Conservation (phyloP, 768 basidiomycete genomes). For the Nidularia pulvinata region DNA sequence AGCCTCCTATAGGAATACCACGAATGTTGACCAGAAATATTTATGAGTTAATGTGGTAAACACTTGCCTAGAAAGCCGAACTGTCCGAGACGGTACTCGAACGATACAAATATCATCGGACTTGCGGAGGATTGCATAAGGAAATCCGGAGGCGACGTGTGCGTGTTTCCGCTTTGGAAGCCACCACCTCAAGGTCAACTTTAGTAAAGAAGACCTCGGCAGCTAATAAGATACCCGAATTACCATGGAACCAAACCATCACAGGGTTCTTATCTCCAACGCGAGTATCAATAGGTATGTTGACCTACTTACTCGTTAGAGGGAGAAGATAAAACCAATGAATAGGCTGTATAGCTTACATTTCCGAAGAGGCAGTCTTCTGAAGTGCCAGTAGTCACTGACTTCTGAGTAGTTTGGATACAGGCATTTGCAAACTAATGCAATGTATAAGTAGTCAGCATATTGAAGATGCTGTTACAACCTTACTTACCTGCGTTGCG, state of each 20-base stretch:
- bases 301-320: slow-evolving; percentile 20
- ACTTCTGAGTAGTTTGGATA: slow-evolving; percentile 25
- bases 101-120: slow-evolving; percentile 37
- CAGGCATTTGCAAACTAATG: slow-evolving; percentile 30
- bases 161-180: slow-evolving; percentile 32
- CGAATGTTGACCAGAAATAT: no score
- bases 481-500: slow-evolving; percentile 25
- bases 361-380: slow-evolving; percentile 46
- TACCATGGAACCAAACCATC: slow-evolving; percentile 42
- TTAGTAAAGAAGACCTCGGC: not conserved
- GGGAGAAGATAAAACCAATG: not conserved
- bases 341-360: slow-evolving; percentile 13
- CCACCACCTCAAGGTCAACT: slow-evolving; percentile 31
- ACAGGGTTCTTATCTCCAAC: slow-evolving; percentile 26
- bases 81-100: slow-evolving; percentile 39
- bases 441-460: not conserved
- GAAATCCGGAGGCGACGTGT: slow-evolving; percentile 24
- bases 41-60: not conserved
- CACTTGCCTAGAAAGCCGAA: slow-evolving; percentile 36
- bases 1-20: slow-evolving; percentile 20
- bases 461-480: not conserved
- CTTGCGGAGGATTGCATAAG: slow-evolving; percentile 24
- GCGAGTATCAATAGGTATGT: slow-evolving; percentile 22
- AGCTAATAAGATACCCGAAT: not conserved
- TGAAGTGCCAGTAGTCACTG: slow-evolving; percentile 22